Percentiles rank a stretch among this genome's conserved stretches.
phyloP scores from a whole-genome alignment of 1,284 basidiomycete genomes.

The Neonothopanus nambi region DNA sequence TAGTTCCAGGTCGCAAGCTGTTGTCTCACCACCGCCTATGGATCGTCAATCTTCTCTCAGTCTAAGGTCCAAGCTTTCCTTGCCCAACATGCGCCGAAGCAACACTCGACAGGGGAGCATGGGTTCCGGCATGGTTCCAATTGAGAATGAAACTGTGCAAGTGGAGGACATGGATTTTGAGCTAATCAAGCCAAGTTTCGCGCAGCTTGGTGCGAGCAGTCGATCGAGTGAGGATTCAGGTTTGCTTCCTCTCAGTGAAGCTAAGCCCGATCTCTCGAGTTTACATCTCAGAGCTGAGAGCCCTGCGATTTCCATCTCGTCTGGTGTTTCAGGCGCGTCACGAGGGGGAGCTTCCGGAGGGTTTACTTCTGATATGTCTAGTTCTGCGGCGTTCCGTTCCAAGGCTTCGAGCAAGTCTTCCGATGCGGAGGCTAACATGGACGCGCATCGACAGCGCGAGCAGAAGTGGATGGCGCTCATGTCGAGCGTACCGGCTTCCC shows the following conservation, averaged over 20 bases:
- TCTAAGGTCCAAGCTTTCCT: constrained; percentile 56
- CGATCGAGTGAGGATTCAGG: constrained; percentile 59
- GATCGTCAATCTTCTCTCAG: constrained; percentile 35
- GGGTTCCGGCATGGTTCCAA: constrained; percentile 19
- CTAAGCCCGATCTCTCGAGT: constrained; percentile 27
- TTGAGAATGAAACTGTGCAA: constrained; percentile 47
- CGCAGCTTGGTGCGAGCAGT: constrained; percentile 35
- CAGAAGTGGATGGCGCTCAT: constrained; percentile 76
- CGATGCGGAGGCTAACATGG: constrained; percentile 40
- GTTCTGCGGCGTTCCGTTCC: constrained; percentile 11
- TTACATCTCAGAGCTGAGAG: constrained; percentile 43
- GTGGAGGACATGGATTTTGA: constrained; percentile 81
- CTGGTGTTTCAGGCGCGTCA: constrained; percentile 19
- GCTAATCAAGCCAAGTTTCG: constrained; percentile 60
- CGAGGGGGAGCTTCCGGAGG: constrained; percentile 5
- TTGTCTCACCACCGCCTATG: constrained; percentile 26
- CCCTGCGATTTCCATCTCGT: constrained; percentile 48
- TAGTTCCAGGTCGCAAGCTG: constrained; percentile 24
- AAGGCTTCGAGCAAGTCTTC: constrained; percentile 15
- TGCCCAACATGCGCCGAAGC: constrained; percentile 56
- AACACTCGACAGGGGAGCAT: constrained; percentile 34
- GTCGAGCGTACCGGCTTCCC: constrained; percentile 58
- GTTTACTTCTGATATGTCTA: constrained; percentile 4
- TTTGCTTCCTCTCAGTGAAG: constrained; percentile 21
- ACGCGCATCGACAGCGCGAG: constrained; percentile 76